Conservation (phyloP, 1,284 basidiomycete genomes). For the Lentinula novae-zelandiae region DNA sequence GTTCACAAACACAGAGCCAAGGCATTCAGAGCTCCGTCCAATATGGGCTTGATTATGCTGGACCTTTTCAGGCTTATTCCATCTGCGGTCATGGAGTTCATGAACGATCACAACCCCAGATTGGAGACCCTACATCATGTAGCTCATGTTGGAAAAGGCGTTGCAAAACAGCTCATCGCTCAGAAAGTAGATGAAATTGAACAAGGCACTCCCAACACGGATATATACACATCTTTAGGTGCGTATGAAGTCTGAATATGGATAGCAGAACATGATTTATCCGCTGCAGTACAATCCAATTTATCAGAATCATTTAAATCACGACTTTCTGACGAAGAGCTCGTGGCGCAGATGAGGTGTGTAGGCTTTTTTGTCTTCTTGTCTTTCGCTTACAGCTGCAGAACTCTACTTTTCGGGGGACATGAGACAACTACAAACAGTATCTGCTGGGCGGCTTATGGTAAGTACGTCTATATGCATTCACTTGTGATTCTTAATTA, state of each 20-base stretch:
- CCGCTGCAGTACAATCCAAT: conserved; percentile 32
- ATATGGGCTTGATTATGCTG: conserved; percentile 30
- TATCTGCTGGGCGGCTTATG: background rate
- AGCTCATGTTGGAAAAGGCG: conserved; percentile 32
- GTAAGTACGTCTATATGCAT: conserved; percentile 22
- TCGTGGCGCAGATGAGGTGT: conserved; percentile 34
- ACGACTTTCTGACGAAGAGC: conserved; percentile 37
- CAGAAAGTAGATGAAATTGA: conserved; percentile 37
- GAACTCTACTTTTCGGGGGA: background rate
- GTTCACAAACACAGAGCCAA: conserved; percentile 1
- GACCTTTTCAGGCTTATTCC: background rate
- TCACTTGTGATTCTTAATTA: conserved; percentile 20
- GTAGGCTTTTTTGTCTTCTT: no score
- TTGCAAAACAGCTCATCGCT: conserved; percentile 35
- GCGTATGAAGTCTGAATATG: conserved; percentile 7
- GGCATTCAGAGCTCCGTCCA: conserved; percentile 13
- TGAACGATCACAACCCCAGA: background rate
- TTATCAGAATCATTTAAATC: conserved; percentile 34
- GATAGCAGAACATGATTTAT: no score
- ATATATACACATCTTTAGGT: conserved; percentile 15
- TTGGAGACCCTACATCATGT: conserved; percentile 24
- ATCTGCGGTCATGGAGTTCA: background rate
- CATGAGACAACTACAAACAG: conserved; percentile 12
- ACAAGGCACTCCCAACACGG: conserved; percentile 28
- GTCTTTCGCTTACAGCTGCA: background rate